phyloP scores from a whole-genome alignment of 2,329 filamentous ascomycete genomes.

The Xylariaceae sp. region DNA sequence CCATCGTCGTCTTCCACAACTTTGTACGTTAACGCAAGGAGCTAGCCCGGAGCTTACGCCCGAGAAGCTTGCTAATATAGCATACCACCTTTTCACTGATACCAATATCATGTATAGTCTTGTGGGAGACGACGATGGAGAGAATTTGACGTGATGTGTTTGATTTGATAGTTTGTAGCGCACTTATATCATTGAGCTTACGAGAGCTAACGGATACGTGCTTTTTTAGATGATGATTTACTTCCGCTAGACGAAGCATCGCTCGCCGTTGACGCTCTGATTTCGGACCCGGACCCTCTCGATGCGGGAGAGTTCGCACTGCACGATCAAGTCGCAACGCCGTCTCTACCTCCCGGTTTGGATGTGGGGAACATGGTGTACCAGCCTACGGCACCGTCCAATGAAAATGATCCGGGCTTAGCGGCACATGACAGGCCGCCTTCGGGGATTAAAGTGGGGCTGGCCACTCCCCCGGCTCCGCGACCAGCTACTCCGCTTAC shows the following conservation, averaged over 20 bases:
- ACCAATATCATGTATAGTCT: constrained; percentile 36
- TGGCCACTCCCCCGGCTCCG: constrained; percentile 24
- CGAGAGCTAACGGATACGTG: constrained; percentile 36
- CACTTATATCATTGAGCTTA: constrained; percentile 18
- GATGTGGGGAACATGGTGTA: constrained; percentile 36
- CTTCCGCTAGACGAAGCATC: constrained; percentile 58
- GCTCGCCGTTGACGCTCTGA: constrained; percentile 63
- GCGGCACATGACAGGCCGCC: constrained; percentile 17
- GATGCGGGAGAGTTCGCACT: constrained; percentile 20
- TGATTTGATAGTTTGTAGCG: constrained; percentile 26
- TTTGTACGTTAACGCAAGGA: constrained; percentile 61
- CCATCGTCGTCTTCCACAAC: constrained; percentile 67
- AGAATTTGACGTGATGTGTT: constrained; percentile 49
- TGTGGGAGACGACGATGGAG: constrained; percentile 62
- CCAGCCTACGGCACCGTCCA: constrained; percentile 29
- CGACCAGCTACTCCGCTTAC: constrained; percentile 32
- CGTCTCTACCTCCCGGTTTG: constrained; percentile 46
- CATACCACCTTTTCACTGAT: constrained; percentile 39
- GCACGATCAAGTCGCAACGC: constrained; percentile 28
- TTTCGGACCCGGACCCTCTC: constrained; percentile 50
- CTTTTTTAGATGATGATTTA: constrained; percentile 57
- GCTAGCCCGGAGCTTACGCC: constrained; percentile 35
- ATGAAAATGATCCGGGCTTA: constrained; percentile 20
- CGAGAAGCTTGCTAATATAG: constrained; percentile 47
- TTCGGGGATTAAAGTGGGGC: constrained; percentile 9